Percentiles rank a stretch among this genome's conserved stretches.
Conservation (phyloP, 2,329 filamentous ascomycete genomes). For the Beauveria caledonica region DNA sequence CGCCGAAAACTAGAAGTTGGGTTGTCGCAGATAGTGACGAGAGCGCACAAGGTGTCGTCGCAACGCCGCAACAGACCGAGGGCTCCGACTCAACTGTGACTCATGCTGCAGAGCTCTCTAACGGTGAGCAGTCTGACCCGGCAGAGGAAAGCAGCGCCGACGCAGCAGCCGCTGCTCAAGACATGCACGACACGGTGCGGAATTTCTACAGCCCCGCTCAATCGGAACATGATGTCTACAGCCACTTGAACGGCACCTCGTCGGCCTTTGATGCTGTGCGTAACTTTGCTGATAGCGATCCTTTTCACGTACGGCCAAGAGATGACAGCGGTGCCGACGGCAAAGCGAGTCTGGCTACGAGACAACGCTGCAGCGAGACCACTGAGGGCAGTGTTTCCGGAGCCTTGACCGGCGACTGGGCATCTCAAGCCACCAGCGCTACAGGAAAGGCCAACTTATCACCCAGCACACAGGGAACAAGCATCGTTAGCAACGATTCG, state of each 20-base stretch:
- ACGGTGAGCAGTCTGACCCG: not conserved
- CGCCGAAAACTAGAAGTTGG: slow-evolving; percentile 37
- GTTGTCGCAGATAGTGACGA: slow-evolving; percentile 20
- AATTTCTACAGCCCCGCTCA: slow-evolving; percentile 16
- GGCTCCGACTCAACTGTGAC: slow-evolving; percentile 7
- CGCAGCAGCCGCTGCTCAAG: not conserved
- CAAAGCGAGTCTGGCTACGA: slow-evolving; percentile 34
- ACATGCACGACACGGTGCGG: not conserved
- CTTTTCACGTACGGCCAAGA: slow-evolving; percentile 32
- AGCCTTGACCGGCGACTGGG: slow-evolving; percentile 49
- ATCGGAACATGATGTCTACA: slow-evolving; percentile 22
- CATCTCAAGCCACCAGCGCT: slow-evolving; percentile 54
- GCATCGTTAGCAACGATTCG: slow-evolving; percentile 54
- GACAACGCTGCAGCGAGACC: slow-evolving; percentile 52
- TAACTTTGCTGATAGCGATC: slow-evolving; percentile 42
- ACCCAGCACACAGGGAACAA: slow-evolving; percentile 57
- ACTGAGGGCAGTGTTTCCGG: slow-evolving; percentile 52
- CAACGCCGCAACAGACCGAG: slow-evolving; percentile 2
- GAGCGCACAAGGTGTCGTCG: not conserved
- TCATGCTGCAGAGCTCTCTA: not conserved
- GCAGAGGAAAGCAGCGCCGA: not conserved
- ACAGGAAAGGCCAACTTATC: slow-evolving; percentile 57
- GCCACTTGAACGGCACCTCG: slow-evolving; percentile 33
- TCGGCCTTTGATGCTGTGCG: slow-evolving; percentile 35
- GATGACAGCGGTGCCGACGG: slow-evolving; percentile 25